Evolutionary conservation across 371 early-diverging fungal species (phyloP).

Genomic region (Nosema muscidifuracis): DNA sequence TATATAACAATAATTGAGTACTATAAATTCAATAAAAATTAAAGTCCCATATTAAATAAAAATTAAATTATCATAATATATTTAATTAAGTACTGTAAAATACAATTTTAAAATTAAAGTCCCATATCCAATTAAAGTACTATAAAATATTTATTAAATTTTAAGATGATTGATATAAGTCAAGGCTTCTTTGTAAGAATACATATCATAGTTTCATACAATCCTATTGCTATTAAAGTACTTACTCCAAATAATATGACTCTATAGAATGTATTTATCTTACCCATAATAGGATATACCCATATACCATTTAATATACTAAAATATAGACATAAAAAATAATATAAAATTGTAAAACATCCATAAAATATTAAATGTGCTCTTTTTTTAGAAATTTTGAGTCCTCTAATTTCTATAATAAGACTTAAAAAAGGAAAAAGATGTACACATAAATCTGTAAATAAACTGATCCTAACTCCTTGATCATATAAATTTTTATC

Average conservation of each 20-base stretch:
- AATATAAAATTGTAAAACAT: not conserved
- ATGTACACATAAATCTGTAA: conserved; percentile 24
- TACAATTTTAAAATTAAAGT: too few relatives aligned
- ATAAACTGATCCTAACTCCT: conserved; percentile 6
- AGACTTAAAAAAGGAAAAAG: conserved; percentile 21
- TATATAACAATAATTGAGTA: too few relatives aligned
- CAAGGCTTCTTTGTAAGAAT: too few relatives aligned
- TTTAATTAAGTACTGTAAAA: too few relatives aligned
- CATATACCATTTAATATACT: conserved; percentile 10
- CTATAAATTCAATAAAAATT: too few relatives aligned
- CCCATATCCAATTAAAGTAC: too few relatives aligned
- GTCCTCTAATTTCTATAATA: conserved; percentile 4
- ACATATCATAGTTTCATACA: too few relatives aligned
- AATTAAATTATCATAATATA: too few relatives aligned
- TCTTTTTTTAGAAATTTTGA: not conserved
- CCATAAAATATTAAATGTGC: conserved; percentile 8
- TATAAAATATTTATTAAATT: too few relatives aligned
- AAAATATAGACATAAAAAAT: conserved; percentile 3
- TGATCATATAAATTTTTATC: conserved; percentile 4
- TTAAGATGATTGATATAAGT: too few relatives aligned
- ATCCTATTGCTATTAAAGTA: not conserved
- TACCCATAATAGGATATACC: conserved; percentile 27
- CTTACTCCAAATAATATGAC: not conserved
- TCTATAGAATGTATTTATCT: not conserved
- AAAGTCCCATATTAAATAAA: too few relatives aligned